Base-by-base conservation (phyloP, 345 rosid species). In the Eucalyptus tenuipes region DNA sequence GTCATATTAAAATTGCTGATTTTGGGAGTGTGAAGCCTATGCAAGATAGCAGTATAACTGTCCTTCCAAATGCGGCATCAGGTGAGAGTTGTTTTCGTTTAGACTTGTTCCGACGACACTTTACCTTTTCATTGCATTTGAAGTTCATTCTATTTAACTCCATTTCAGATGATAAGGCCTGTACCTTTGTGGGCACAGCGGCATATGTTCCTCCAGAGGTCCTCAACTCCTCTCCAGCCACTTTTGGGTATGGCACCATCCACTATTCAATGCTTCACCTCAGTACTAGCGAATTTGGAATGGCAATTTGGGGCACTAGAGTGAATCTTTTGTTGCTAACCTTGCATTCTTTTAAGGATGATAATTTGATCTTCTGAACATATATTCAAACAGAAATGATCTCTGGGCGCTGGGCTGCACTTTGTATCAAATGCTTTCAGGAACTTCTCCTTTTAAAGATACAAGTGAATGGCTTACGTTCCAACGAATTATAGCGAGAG, bases 351-450 rank as follows among this genome's bases (percentile, higher is more conserved):
- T 40, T 75, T 40, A 75, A 71, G 81, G 45, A 75, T 75, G 84
- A 75, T 40, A 75, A 29, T 75, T 75, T 75, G 84, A 75, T 75
- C 47, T 75, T 75, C 84, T 75, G 84, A 75, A 75, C 84, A 89
- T 91, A 79, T 79, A 91, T 93, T 91, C 86, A 91, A 93, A 94
- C 97, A 97, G 99, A 94, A 97, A 97, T 91, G 99, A 98, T 90
- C 97, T 95, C 86, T 98, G 99, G 99, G 99, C 99, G 49, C 96
- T 98, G 29, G 99, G 99, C 94, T 98, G 99, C 94, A 98, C 97
- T 47, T 93, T 98, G 91, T 98, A 95, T 97, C 99, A 98, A 96
- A 97, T 98, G 99, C 99, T 98, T 94, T 97, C 99, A 57, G 99
- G 99, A 93, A 94, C 97, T 89, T 97, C 99, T 89, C 99, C 99